phyloP scores from a whole-genome alignment of 2,329 filamentous ascomycete genomes.

The Coniochaeta sp. region DNA sequence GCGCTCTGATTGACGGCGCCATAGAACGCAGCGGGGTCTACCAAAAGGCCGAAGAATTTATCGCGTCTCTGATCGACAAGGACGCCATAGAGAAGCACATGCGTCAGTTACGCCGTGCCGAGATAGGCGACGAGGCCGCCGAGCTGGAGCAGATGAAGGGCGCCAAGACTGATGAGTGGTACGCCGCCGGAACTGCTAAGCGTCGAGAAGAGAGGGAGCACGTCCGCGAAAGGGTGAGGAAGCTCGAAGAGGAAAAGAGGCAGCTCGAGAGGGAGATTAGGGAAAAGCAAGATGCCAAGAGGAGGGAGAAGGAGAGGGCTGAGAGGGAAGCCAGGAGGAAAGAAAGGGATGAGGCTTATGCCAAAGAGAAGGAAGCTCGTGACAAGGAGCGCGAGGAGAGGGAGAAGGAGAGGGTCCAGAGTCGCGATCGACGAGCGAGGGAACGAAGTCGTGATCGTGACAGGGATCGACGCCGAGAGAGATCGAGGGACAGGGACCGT shows the following conservation, averaged over 20 bases:
- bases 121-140: conserved; percentile 64
- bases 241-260: conserved; percentile 54
- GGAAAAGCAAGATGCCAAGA: conserved; percentile 31
- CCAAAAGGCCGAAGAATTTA: conserved; percentile 59
- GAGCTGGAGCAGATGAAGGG: conserved; percentile 58
- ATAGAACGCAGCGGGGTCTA: conserved; percentile 73
- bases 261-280: conserved; percentile 52
- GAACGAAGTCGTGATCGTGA: conserved; percentile 43
- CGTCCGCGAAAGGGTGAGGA: conserved; percentile 52
- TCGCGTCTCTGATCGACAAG: conserved; percentile 62
- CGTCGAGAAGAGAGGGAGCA: conserved; percentile 55
- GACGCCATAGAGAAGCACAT: conserved; percentile 62
- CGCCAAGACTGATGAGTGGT: conserved; percentile 67
- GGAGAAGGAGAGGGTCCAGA: conserved; percentile 14
- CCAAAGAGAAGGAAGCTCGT: conserved; percentile 24
- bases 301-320: conserved; percentile 24
- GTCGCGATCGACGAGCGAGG: conserved; percentile 14
- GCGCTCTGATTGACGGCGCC: conserved; percentile 69
- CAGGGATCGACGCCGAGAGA: conserved; percentile 39
- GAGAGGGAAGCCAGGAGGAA: conserved; percentile 23
- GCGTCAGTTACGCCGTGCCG: conserved; percentile 57
- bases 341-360: conserved; percentile 22
- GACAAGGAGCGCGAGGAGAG: conserved; percentile 35
- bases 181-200: conserved; percentile 58
- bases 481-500: conserved; percentile 24